Conservation (phyloP, 306 rosid species). For the Lagenaria siceraria region DNA sequence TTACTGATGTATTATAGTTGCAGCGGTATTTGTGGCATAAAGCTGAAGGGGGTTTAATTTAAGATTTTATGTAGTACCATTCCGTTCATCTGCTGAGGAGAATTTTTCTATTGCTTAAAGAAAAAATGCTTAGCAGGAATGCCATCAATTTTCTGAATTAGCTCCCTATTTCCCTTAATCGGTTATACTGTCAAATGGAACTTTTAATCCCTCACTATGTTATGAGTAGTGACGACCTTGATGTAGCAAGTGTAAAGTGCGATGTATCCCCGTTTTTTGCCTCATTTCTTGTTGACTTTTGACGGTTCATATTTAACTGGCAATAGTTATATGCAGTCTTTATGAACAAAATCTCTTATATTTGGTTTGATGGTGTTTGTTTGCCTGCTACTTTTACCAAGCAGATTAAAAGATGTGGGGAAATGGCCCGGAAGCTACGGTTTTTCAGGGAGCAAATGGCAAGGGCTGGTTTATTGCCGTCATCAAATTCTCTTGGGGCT, state of each 20-base stretch:
- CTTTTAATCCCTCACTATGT: not conserved
- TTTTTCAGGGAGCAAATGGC: conserved; percentile 68
- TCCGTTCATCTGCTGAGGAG: not conserved
- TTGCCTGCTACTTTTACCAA: conserved; percentile 9
- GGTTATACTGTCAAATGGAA: not conserved
- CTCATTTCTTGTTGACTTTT: not conserved
- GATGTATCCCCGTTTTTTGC: not conserved
- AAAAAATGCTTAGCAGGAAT: not conserved
- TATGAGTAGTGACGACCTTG: not conserved
- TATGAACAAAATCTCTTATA: not conserved
- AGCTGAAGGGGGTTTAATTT: not conserved
- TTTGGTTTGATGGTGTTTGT: not conserved
- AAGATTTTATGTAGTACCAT: not conserved
- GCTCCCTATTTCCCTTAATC: not conserved
- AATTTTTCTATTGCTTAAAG: not conserved
- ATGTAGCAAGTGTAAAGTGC: not conserved
- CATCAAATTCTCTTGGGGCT: conserved; percentile 17
- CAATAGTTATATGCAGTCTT: not conserved
- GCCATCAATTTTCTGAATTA: not conserved
- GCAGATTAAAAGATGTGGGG: conserved; percentile 71
- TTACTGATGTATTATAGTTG: not conserved
- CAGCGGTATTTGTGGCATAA: not conserved
- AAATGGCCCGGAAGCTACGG: conserved; percentile 63
- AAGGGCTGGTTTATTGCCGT: conserved; percentile 42
- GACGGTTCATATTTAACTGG: not conserved